A percentile compares a stretch with the other conserved stretches of the same genome.
Conservation (phyloP, 441 rosid species). For the Rhodomyrtus psidioides region DNA sequence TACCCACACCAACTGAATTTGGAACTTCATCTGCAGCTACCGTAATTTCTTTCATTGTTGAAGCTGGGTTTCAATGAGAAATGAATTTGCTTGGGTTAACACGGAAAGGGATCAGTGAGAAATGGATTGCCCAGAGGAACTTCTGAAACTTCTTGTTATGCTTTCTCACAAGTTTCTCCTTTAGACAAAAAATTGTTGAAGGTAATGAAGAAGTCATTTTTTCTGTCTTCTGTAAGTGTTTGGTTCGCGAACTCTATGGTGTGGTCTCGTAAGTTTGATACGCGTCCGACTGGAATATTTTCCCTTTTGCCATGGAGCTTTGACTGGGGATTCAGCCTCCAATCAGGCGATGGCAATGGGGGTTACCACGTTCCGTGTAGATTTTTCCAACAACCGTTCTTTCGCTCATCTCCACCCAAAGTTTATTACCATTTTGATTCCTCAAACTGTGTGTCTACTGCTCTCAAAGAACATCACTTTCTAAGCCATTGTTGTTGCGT, state of each 20-base stretch:
- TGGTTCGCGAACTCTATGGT: not conserved
- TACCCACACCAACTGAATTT: not conserved
- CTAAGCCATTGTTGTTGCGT: not conserved
- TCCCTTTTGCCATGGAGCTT: not conserved
- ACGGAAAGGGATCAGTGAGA: too few species aligned
- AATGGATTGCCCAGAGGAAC: too few species aligned
- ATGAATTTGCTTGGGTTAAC: not conserved
- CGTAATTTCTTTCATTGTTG: not conserved
- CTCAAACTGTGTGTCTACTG: not conserved
- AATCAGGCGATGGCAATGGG: not conserved
- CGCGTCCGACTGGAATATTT: not conserved
- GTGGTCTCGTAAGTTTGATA: not conserved
- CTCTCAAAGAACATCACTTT: not conserved
- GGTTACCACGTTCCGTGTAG: not conserved
- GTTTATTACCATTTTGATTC: not conserved
- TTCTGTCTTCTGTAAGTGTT: not conserved
- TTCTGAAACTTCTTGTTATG: not conserved
- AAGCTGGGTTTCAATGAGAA: not conserved
- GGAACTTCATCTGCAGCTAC: not conserved
- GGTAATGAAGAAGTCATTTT: not conserved
- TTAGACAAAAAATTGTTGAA: not conserved
- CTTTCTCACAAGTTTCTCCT: not conserved
- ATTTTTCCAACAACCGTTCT: not conserved
- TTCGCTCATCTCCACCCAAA: not conserved
- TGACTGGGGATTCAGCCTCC: not conserved